phyloP scores from a whole-genome alignment of 1,284 basidiomycete genomes.

The Ganoderma sinense region DNA sequence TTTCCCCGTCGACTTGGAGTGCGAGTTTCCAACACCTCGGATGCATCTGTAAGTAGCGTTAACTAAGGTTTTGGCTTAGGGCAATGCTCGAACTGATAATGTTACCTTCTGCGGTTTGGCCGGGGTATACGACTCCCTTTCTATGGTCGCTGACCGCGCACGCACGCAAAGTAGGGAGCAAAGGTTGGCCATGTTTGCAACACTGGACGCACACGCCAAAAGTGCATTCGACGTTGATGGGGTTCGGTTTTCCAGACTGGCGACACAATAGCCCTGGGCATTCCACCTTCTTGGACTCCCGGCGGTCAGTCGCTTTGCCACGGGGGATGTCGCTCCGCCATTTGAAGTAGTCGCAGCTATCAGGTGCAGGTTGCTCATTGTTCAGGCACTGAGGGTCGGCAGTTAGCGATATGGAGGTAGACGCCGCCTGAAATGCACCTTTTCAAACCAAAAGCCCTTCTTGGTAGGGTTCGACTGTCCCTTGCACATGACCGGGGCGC shows the following conservation, averaged over 20 bases:
- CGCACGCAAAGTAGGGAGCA: background rate
- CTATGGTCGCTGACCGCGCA: background rate
- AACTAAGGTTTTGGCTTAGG: no score
- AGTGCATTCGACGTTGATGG: background rate
- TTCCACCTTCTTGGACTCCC: background rate
- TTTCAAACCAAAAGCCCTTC: background rate
- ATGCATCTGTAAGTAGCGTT: background rate
- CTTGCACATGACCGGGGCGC: background rate
- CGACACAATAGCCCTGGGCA: background rate
- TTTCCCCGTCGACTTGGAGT: background rate
- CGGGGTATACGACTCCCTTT: background rate
- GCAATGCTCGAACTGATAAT: no score
- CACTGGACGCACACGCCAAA: background rate
- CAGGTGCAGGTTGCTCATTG: background rate
- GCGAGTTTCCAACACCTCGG: background rate
- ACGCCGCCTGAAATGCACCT: background rate
- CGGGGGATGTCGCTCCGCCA: background rate
- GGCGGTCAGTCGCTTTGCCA: background rate
- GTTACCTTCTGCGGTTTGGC: background rate
- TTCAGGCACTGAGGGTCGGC: background rate
- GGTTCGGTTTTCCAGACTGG: background rate
- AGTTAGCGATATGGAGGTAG: no score
- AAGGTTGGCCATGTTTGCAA: background rate
- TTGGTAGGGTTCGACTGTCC: background rate
- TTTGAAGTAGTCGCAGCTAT: background rate